Evolutionary conservation across 768 basidiomycete genomes (phyloP).

Genomic region (Suillus ampliporus): DNA sequence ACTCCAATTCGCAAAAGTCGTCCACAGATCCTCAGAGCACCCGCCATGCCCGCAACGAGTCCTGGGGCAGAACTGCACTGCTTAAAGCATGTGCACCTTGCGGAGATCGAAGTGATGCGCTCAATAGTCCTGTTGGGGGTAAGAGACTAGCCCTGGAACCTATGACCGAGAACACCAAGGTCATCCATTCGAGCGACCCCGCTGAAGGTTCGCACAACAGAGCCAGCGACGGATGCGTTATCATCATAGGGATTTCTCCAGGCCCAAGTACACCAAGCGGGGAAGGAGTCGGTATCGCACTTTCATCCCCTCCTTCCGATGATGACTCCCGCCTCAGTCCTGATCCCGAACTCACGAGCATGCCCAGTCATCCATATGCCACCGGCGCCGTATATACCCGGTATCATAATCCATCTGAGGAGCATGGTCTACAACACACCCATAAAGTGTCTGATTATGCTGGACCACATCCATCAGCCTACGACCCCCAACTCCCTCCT

Average conservation of each 20-base stretch:
- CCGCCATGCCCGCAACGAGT: conserved; percentile 43
- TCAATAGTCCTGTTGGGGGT: conserved; percentile 28
- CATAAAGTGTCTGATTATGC: conserved; percentile 43
- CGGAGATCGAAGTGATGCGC: conserved; percentile 30
- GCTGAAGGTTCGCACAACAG: not conserved
- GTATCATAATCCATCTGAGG: conserved; percentile 2
- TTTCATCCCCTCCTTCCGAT: conserved; percentile 40
- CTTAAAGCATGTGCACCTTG: conserved; percentile 40
- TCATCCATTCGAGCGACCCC: conserved; percentile 15
- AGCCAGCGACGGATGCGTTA: conserved; percentile 10
- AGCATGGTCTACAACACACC: conserved; percentile 15
- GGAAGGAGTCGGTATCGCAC: conserved; percentile 48
- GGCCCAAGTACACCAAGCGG: conserved; percentile 32
- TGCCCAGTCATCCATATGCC: conserved; percentile 45
- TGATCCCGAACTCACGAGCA: conserved; percentile 22
- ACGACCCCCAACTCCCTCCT: conserved; percentile 27
- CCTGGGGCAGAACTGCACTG: conserved; percentile 44
- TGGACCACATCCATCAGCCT: conserved; percentile 45
- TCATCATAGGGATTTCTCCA: conserved; percentile 32
- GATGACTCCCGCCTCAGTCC: conserved; percentile 18
- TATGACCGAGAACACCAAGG: conserved; percentile 29
- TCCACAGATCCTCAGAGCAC: conserved; percentile 25
- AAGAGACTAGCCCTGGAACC: conserved; percentile 21
- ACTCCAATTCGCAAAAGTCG: conserved; percentile 39
- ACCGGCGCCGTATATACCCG: conserved; percentile 28